Percentiles rank a stretch among this genome's conserved stretches.
Evolutionary conservation across 1,139 yeast species (phyloP).

Genomic region (Arxiozyma bovina): DNA sequence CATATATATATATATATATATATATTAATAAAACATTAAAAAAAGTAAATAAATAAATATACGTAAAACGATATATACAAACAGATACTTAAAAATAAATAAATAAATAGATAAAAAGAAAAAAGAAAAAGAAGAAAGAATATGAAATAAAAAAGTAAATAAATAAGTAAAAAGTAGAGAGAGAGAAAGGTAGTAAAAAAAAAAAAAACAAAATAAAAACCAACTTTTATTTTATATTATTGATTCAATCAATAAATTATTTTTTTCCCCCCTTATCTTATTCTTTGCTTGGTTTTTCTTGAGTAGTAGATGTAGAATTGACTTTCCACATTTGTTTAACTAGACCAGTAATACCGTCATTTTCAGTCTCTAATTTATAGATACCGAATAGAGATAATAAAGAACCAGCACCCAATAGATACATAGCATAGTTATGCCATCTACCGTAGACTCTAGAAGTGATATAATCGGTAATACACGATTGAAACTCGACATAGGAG

Average conservation of each 20-base stretch:
- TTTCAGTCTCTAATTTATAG: constrained; percentile 60
- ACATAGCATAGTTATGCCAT: constrained; percentile 54
- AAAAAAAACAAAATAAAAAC: too few relatives aligned
- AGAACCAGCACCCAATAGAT: constrained; percentile 56
- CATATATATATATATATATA: too few relatives aligned
- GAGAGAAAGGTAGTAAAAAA: too few relatives aligned
- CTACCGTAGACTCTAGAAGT: constrained; percentile 65
- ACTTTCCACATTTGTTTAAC: constrained; percentile 9
- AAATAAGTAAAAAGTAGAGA: too few relatives aligned
- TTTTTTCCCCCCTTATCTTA: background rate
- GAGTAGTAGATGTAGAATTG: background rate
- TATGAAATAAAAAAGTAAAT: too few relatives aligned
- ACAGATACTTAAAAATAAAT: too few relatives aligned
- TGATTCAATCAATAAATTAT: too few relatives aligned
- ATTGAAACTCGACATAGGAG: constrained; percentile 61
- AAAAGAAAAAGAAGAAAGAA: too few relatives aligned
- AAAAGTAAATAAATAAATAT: background rate
- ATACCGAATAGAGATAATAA: constrained; percentile 57
- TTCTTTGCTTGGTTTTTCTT: background rate
- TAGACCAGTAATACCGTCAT: constrained; percentile 50
- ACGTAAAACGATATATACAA: too few relatives aligned
- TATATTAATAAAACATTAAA: background rate
- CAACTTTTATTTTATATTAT: too few relatives aligned
- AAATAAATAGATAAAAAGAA: too few relatives aligned
- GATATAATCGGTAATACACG: constrained; percentile 73